Evolutionary conservation across 352 stramenopile genomes (phyloP), one percentile per base, ranked within the genome.

Genomic region (Aphanomyces cochlioides): DNA sequence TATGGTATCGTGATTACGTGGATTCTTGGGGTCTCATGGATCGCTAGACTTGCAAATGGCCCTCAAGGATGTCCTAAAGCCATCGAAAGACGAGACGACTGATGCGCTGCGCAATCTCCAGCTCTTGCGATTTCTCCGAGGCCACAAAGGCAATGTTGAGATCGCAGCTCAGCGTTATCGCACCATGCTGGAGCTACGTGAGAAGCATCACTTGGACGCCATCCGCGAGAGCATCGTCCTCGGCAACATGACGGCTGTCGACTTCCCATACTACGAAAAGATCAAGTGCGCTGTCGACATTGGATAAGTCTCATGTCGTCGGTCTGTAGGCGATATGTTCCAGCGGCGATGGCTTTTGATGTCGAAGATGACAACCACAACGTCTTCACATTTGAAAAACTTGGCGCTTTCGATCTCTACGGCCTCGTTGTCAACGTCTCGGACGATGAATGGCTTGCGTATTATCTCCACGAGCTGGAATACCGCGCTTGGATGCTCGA

Each of bases 391-490:
- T 89, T 90, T 73, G 84, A 92, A 72, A 85, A 90, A 77, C 78
- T 81, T 34, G 84, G 84, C 34, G 88, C 87, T 39, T 76, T 80
- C 5, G 84, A 90, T 67, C 69, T 90, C 5, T 78, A 78, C 19
- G 81, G 79, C 0, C 73, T 92, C n/a, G 39, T 89, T 4, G 79
- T 77, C 21, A 74, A 90, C 59, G 71, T 92, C 38, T 79, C 75
- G 5, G 80, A 92, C 54, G 84, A 89, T 5, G 84, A 92, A 58
- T 90, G 81, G 82, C 78, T 79, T 47, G 77, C 78, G 7, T 92
- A 89, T 65, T 84, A 81, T 41, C 72, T 89, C 15, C 88, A 90
- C 69, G 83, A 84, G n/a, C 85, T 92, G 75, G 84, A 92, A 67
- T 85, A 85, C 64, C 80, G 81, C 17, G 75, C 84, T 4, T 74